Evolutionary conservation across 2,329 filamentous ascomycete genomes (phyloP), one percentile per base, ranked within the genome.

Genomic region (Fusarium nelsonii): DNA sequence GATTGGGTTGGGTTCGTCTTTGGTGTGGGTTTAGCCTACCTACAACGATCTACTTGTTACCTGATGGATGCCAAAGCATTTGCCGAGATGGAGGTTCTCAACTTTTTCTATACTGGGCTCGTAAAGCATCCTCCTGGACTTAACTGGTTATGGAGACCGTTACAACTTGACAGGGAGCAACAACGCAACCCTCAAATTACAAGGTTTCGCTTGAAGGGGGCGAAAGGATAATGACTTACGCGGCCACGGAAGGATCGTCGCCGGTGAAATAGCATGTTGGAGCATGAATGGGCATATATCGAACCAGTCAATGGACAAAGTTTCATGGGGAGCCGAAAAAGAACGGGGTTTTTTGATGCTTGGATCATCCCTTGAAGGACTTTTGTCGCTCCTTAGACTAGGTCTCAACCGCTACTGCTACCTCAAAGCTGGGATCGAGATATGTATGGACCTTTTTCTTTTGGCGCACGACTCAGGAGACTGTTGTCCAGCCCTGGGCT

Each of bases 121-220:
- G 39, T 26, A 43, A 45, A 43, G 32, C 32, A 66, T 48, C 48
- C 58, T 60, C 41, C 16, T 36, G 33, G 32, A 8, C 33, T 50
- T 43, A 44, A 30, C 34, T 16, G 43, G 23, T 23, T 28, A 39
- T 30, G 10, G 33, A 16, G 48, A 16, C 15, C 12, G 63, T 52
- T 28, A 46, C 66, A 67, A 52, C 56, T 59, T 28, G 43, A 16
- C 44, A 46, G 43, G 49, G 49, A 49, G 43, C 23, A 36, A 48
- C 52, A 50, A 46, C 50, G 44, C 45, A 52, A 44, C 48, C 32
- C 28, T 50, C 50, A 40, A 40, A 41, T 32, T 32, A 45, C 53
- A 68, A 48, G 66, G 67, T 63, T 69, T 45, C 36, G 16, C 50
- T 55, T 33, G 41, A 54, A 48, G 58, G 53, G 49, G 43, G 55